phyloP scores from a whole-genome alignment of 805 yeast genomes.

The Pichia manshurica region DNA sequence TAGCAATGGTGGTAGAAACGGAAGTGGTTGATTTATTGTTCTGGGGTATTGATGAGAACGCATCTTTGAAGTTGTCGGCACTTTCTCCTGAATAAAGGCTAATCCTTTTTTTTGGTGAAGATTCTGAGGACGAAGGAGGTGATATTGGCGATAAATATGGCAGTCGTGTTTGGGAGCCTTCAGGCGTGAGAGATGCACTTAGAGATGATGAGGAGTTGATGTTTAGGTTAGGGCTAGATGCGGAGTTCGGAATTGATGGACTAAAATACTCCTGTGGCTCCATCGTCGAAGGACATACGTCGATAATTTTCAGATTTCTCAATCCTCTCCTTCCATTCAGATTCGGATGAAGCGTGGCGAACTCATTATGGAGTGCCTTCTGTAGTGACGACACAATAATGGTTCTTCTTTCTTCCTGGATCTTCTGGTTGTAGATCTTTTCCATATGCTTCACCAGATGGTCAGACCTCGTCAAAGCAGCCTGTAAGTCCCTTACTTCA shows the following conservation, averaged over 20 bases:
- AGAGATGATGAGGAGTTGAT: background rate
- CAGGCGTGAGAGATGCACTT: background rate
- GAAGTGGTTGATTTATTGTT: too few relatives aligned
- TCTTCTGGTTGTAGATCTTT: constrained; percentile 18
- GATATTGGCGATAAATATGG: constrained; percentile 1
- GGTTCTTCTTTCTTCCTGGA: constrained; percentile 24
- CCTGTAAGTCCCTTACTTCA: constrained; percentile 25
- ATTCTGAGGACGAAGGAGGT: background rate
- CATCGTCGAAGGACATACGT: background rate
- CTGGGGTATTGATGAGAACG: background rate
- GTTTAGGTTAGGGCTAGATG: background rate
- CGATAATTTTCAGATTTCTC: constrained; percentile 4
- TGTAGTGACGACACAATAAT: constrained; percentile 16
- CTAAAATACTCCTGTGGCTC: background rate
- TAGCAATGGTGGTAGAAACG: background rate
- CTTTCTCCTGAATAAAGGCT: background rate
- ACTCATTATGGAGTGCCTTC: constrained; percentile 15
- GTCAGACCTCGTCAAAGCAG: constrained; percentile 20
- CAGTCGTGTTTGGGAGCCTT: background rate
- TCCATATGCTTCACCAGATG: constrained; percentile 22
- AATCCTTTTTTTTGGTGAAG: constrained; percentile 2
- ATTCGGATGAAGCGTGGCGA: constrained; percentile 6
- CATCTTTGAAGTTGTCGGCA: constrained; percentile 1
- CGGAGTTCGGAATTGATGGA: background rate
- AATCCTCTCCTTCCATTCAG: background rate